These are phyloP conservation scores for Isochrysis galbana DNA, from an alignment of 78 protist species.

Conservation along the genomic window DNA sequence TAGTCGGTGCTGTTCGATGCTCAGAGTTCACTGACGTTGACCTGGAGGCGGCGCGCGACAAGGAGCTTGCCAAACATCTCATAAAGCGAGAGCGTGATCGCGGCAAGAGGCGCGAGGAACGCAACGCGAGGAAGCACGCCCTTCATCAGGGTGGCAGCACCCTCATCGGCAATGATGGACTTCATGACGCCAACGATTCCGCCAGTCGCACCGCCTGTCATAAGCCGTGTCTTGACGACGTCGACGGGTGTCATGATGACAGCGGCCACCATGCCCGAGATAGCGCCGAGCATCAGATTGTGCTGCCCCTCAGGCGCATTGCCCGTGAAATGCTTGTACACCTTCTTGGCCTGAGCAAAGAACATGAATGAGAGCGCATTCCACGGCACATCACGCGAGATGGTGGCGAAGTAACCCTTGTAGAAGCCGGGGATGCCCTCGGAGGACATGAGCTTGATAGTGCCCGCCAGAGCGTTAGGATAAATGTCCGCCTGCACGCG, in stretches of 20 bases:
- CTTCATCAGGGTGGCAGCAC: not conserved
- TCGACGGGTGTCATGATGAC: slow-evolving; percentile 47
- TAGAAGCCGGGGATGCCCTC: not conserved
- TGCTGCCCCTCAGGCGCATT: not conserved
- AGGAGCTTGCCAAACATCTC: not conserved
- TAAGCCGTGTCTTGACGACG: slow-evolving; percentile 50
- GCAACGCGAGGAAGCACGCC: slow-evolving; percentile 16
- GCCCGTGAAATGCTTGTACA: not conserved
- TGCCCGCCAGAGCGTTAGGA: slow-evolving; percentile 8
- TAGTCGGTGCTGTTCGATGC: no score
- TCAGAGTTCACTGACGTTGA: not conserved
- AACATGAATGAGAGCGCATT: slow-evolving; percentile 43
- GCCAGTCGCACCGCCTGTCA: not conserved
- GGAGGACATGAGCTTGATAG: not conserved
- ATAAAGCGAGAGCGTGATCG: not conserved
- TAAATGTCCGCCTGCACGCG: slow-evolving; percentile 40
- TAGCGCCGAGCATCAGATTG: not conserved
- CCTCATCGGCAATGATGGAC: not conserved
- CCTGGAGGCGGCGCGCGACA: not conserved
- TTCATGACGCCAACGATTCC: not conserved
- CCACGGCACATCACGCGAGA: slow-evolving; percentile 44
- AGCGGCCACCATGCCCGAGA: slow-evolving; percentile 24
- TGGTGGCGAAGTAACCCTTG: slow-evolving; percentile 7
- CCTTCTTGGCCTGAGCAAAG: not conserved
- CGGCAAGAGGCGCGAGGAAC: slow-evolving; percentile 3